Evolutionary conservation across 257 asterid species (phyloP).

Genomic region (Fraxinus americana): DNA sequence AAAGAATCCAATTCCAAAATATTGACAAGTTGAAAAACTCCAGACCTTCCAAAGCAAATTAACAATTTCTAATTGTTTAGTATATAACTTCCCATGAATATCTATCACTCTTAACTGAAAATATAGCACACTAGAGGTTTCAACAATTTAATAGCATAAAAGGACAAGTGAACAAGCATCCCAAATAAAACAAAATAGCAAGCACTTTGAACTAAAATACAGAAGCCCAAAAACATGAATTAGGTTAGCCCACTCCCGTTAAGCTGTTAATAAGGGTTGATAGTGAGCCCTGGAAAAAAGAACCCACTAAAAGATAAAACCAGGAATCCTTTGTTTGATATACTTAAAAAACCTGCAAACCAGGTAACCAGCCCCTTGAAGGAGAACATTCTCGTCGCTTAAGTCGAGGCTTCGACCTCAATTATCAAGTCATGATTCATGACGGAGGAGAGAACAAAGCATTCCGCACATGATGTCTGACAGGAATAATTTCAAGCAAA

Average conservation of each 20-base stretch:
- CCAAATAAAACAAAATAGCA: neutral
- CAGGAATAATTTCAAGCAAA: constrained; percentile 37
- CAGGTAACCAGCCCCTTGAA: constrained; percentile 37
- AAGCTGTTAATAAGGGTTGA: constrained; percentile 27
- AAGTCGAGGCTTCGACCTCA: constrained; percentile 34
- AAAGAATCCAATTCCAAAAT: neutral
- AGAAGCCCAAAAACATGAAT: constrained; percentile 21
- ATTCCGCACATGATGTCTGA: constrained; percentile 51
- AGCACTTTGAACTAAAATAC: constrained; percentile 24
- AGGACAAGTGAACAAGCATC: constrained; percentile 3
- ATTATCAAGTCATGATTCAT: constrained; percentile 47
- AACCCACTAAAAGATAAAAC: neutral
- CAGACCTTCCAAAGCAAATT: neutral
- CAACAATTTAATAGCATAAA: neutral
- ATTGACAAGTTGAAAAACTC: neutral
- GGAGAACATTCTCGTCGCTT: constrained; percentile 31
- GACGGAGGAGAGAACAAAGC: constrained; percentile 32
- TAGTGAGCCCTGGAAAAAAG: constrained; percentile 11
- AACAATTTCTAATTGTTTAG: neutral
- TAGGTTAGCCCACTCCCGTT: constrained; percentile 25
- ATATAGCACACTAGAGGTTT: neutral
- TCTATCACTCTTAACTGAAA: neutral
- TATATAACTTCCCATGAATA: neutral
- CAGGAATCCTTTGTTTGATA: constrained; percentile 23
- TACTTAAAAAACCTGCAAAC: constrained; percentile 24